Evolutionary conservation across 108 stramenopile species (phyloP), one percentile per base, ranked within the genome.

Genomic region (Pseudonitzschia pungens): DNA sequence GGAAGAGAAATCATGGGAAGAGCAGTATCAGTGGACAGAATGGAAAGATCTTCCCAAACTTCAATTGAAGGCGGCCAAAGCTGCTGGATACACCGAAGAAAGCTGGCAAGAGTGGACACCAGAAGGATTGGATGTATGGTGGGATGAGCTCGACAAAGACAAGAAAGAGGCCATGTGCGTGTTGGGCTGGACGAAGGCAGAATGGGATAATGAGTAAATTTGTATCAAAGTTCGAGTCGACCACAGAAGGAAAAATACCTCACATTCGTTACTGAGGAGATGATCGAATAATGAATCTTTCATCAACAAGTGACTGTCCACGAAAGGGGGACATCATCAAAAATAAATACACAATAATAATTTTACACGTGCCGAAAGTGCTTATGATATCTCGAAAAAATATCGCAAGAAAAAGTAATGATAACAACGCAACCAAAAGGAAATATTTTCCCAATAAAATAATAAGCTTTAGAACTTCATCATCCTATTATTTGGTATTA

Each of bases 1-100:
- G 88, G 81, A 82, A 11, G 51, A 78, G 41, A 77, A 67, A 11
- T 71, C 80, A 14, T 89, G 88, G 88, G 85, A 89, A 40, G 51
- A 73, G 66, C 51, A 83, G 48, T 89, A 85, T 40, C 81, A 89
- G 40, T 53, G 80, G 28, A 69, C 36, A 0, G 57, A 64, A 1
- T 89, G 84, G 84, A 57, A 55, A 31, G 83, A 86, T 62, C 65
- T 89, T 53, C 85, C 88, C 10, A 58, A 65, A 9, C n/a, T 66
- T 20, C 79, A 72, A 21, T 48, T 84, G 62, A 68, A 79, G 45
- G 88, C 88, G 9, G 83, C 83, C 8, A 64, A 64, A n/a, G 69
- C 41, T 43, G 54, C 81, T 40, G 87, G 87, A 31, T 86, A 81
- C 70, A 79, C 80, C 33, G 42, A 79, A 52, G 54, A 72, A 24